A percentile compares a stretch with the other conserved stretches of the same genome.
Evolutionary conservation across 257 asterid species (phyloP).

Genomic region (Verbena officinalis): DNA sequence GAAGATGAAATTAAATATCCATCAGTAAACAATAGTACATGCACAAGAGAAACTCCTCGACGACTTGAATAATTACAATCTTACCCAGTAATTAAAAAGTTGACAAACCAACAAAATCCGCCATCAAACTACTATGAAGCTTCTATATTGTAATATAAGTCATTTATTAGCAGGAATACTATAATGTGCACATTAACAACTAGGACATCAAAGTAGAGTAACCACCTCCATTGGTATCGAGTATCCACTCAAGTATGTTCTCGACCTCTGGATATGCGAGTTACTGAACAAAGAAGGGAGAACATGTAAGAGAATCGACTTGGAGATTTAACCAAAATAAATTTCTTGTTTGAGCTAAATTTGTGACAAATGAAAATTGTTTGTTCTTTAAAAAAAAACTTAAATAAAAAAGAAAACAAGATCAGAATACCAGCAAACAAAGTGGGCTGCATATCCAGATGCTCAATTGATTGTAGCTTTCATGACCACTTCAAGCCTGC

Average conservation of each 20-base stretch:
- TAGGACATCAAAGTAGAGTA: not conserved
- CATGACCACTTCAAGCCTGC: not conserved
- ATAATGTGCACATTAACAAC: not conserved
- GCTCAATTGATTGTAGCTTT: conserved; percentile 50
- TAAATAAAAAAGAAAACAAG: not conserved
- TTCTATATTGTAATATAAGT: not conserved
- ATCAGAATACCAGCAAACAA: conserved; percentile 4
- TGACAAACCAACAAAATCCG: not conserved
- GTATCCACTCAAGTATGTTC: conserved; percentile 22
- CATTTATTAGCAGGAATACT: not conserved
- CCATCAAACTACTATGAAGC: conserved; percentile 2
- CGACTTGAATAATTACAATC: not conserved
- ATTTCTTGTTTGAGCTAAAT: not conserved
- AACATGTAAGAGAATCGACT: not conserved
- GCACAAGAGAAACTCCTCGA: conserved; percentile 1
- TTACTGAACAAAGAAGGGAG: conserved; percentile 25
- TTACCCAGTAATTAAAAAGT: not conserved
- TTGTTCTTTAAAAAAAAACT: not conserved
- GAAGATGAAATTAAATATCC: not conserved
- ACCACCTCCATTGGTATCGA: not conserved
- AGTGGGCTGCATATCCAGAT: too few relatives aligned
- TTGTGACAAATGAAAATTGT: not conserved
- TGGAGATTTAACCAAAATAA: not conserved
- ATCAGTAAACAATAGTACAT: not conserved
- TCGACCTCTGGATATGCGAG: conserved; percentile 42